phyloP scores from a whole-genome alignment of 192 early-diverging fungal genomes.

The Coemansia sp. region DNA sequence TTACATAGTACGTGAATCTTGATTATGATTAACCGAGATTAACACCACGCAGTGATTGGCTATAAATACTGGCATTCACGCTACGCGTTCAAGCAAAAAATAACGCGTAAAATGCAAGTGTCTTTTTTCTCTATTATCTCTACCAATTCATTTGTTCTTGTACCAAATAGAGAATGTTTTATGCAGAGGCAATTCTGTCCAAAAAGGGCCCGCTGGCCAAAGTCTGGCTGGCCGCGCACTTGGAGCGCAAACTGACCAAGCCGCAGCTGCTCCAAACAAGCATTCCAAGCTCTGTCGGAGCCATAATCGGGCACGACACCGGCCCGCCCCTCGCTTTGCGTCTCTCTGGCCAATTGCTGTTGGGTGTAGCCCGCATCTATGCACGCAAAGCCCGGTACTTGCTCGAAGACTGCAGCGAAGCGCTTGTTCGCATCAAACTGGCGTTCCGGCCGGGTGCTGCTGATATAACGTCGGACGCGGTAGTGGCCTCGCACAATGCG shows the following conservation, averaged over 20 bases:
- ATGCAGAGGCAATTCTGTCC: conserved; percentile 75
- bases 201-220: conserved; percentile 89
- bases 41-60: no score
- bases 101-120: no score
- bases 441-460: conserved; percentile 73
- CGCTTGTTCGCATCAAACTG: conserved; percentile 92
- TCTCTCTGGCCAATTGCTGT: conserved; percentile 92
- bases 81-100: no score
- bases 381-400: conserved; percentile 95
- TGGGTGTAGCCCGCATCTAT: conserved; percentile 94
- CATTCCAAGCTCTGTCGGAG: conserved; percentile 81
- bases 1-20: no score
- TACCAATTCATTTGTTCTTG: no score
- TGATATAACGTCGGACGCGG: conserved; percentile 76
- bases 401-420: conserved; percentile 96
- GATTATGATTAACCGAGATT: no score
- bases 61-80: no score
- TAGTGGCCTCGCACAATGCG: conserved; percentile 69
- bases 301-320: conserved; percentile 76
- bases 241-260: conserved; percentile 96
- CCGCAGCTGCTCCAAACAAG: conserved; percentile 93
- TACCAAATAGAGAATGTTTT: conserved; percentile 58
- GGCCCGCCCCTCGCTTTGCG: conserved; percentile 86
- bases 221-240: conserved; percentile 97
- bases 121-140: no score